Percentiles rank a stretch among this genome's conserved stretches.
Conservation (phyloP, 164 flowering plant species). For the Pachysandra terminalis region DNA sequence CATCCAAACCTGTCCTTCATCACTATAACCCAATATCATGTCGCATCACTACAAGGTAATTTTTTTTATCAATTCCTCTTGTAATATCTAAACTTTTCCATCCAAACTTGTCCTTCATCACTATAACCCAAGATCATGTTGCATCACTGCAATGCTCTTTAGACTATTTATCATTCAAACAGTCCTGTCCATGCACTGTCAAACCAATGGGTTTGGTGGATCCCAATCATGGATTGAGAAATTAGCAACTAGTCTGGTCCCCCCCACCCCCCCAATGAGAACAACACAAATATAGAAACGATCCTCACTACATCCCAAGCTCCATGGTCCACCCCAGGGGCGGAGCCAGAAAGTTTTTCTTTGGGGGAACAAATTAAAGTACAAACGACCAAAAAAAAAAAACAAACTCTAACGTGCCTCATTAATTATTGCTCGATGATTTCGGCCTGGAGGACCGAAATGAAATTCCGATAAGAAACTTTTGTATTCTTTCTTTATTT, state of each 20-base stretch:
- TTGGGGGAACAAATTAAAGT: no score
- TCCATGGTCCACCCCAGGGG: no score
- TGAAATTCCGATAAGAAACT: no score
- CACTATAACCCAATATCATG: constrained; percentile 2
- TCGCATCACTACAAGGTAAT: background rate
- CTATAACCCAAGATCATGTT: constrained; percentile 5
- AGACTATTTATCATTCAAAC: no score
- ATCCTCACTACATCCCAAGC: no score
- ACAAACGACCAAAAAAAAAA: no score
- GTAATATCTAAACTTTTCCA: background rate
- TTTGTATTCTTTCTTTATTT: no score
- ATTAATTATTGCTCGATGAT: no score
- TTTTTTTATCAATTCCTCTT: no score
- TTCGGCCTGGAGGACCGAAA: no score
- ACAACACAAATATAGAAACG: background rate
- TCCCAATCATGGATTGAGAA: constrained; percentile 11
- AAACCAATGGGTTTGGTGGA: constrained; percentile 6
- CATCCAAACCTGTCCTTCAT: background rate
- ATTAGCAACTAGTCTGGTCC: constrained; percentile 20
- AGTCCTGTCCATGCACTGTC: constrained; percentile 1
- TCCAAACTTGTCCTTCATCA: background rate
- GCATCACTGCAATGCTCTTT: background rate
- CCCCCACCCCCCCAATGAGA: constrained; percentile 8
- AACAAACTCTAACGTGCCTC: no score
- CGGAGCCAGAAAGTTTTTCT: no score